Percentiles rank a stretch among this genome's conserved stretches.
Evolutionary conservation across 2,329 filamentous ascomycete genomes (phyloP).

Genomic region (Bipolaris victoriae): DNA sequence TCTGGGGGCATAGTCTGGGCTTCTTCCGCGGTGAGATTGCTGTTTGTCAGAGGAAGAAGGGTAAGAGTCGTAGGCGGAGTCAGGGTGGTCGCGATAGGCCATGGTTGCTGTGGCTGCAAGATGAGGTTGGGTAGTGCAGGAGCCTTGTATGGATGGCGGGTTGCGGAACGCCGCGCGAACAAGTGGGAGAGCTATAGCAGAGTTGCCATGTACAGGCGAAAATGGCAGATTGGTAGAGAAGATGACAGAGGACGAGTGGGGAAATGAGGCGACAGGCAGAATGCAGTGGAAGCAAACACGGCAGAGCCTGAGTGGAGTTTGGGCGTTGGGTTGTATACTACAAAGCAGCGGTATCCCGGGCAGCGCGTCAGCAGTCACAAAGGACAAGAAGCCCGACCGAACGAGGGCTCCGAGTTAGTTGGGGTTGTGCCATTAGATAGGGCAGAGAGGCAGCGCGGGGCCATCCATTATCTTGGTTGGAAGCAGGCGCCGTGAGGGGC

Average conservation of each 20-base stretch:
- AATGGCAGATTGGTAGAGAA: constrained; percentile 13
- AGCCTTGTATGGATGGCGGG: constrained; percentile 11
- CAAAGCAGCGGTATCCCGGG: constrained; percentile 19
- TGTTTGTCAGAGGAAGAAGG: constrained; percentile 30
- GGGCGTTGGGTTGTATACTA: constrained; percentile 22
- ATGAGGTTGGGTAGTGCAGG: constrained; percentile 26
- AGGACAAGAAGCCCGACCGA: constrained; percentile 12
- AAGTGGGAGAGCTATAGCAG: constrained; percentile 29
- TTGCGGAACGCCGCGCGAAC: constrained; percentile 30
- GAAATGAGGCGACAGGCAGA: constrained; percentile 8
- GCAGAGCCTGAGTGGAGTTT: constrained; percentile 24
- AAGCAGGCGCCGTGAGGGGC: constrained; percentile 6
- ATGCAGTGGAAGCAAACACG: constrained; percentile 19
- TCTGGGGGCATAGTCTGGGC: constrained; percentile 32
- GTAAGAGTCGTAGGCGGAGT: constrained; percentile 22
- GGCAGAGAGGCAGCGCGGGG: constrained; percentile 18
- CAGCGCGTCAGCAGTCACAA: background rate
- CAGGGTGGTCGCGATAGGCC: constrained; percentile 27
- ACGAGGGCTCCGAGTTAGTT: constrained; percentile 11
- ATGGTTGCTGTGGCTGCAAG: constrained; percentile 23
- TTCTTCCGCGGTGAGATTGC: constrained; percentile 34
- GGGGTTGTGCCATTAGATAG: constrained; percentile 7
- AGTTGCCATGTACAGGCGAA: constrained; percentile 27
- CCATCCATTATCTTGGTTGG: constrained; percentile 8
- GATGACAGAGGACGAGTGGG: constrained; percentile 7